These are phyloP conservation scores for Clavispora fructus DNA, from an alignment of 805 yeast genomes.

Conservation along the genomic window DNA sequence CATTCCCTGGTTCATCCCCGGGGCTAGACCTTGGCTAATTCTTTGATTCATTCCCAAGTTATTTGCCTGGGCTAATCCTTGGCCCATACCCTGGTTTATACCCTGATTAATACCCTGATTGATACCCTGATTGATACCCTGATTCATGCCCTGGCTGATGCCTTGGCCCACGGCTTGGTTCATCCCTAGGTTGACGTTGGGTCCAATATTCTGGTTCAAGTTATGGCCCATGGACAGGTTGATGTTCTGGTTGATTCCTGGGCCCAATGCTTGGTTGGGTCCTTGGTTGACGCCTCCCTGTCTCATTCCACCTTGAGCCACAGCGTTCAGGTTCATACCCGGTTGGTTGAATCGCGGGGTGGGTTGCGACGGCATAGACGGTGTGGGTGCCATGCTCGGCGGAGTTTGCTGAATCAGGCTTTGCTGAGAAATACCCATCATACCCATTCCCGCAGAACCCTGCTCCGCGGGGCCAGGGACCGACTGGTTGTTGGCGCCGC, in stretches of 20 bases:
- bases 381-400: background rate
- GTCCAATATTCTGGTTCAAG: too few relatives aligned
- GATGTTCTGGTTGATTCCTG: background rate
- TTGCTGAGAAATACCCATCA: background rate
- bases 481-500: constrained; percentile 1
- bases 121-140: background rate
- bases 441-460: background rate
- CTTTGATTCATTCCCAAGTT: background rate
- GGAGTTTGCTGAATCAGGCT: background rate
- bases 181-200: background rate
- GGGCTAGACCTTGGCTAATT: background rate
- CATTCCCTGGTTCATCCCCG: background rate
- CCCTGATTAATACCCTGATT: background rate
- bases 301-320: background rate
- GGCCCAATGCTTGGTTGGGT: background rate
- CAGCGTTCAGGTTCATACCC: background rate
- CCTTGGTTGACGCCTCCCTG: background rate
- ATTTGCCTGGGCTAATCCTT: too few relatives aligned
- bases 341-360: background rate
- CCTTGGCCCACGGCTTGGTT: background rate
- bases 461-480: background rate
- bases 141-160: background rate
- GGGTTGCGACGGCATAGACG: background rate
- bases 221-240: too few relatives aligned
- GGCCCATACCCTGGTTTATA: background rate